Base-by-base conservation (phyloP, 1,284 basidiomycete genomes). In the Fomes fomentarius region DNA sequence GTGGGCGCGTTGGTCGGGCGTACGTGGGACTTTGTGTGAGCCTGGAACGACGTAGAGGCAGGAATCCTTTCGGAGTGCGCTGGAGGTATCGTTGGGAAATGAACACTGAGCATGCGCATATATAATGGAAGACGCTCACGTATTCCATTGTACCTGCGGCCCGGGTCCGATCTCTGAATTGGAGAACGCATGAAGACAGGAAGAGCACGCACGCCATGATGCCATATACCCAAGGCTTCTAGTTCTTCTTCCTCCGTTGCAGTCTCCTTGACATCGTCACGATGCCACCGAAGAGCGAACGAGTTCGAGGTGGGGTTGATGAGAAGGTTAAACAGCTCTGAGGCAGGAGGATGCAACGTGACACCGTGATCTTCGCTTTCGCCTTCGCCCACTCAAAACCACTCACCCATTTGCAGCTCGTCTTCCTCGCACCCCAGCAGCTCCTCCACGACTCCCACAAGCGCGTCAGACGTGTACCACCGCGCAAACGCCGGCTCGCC, bases 71-170 rank as follows among this genome's bases (percentile, higher is more conserved):
- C 89, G 89, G 19, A 94, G 74, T 0, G 89, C 89, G 0, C 87
- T 89, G 61, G 12, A 31, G 6, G 39, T 8, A 21, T 24, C 19
- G 31, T 41, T 34, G 21, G 26, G n/a, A n/a, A n/a, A n/a, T n/a
- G n/a, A n/a, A n/a, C n/a, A n/a, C n/a, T n/a, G n/a, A n/a, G n/a
- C n/a, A n/a, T 14, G 2, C 14, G 21, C 12, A 50, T 11, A 14
- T 33, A 17, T 31, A 21, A 43, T n/a, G 5, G 15, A 33, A 34
- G 8, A 37, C 15, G n/a, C 82, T 50, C 71, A 89, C 78, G 88
- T 85, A 66, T 93, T 93, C 90, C 91, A 94, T 73, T 94, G 91
- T 3, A 93, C 80, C 87, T 89, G 43, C 50, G n/a, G n/a, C n/a
- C n/a, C 9, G 19, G 8, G 5, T 44, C 19, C 30, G 19, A 12